A percentile compares a stretch with the other conserved stretches of the same genome.
phyloP scores from a whole-genome alignment of 352 stramenopile genomes.

The Phytopythium ostracodes region DNA sequence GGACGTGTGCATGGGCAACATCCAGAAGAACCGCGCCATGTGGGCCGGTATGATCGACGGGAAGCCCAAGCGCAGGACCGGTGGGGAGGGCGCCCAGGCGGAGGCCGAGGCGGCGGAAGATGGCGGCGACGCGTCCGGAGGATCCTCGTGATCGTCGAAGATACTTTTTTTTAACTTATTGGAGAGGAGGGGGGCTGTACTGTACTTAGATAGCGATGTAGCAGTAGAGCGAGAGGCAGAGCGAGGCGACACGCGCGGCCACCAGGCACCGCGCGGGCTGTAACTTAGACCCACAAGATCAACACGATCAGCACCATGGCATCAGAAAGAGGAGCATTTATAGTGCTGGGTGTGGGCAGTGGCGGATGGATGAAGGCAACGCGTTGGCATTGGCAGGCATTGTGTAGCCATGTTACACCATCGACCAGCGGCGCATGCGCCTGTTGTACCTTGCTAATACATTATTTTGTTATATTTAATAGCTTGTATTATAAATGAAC shows the following conservation, averaged over 20 bases:
- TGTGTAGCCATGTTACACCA: neutral
- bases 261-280: neutral
- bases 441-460: neutral
- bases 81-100: slow-evolving; percentile 6
- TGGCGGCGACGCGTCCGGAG: neutral
- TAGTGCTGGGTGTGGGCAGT: no score
- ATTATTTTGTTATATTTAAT: neutral
- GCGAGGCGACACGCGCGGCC: neutral
- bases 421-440: neutral
- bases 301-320: neutral
- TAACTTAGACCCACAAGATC: slow-evolving; percentile 5
- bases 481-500: no score
- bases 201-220: neutral
- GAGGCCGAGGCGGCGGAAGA: neutral
- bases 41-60: slow-evolving; percentile 41
- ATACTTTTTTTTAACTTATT: slow-evolving; percentile 7
- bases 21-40: slow-evolving; percentile 64
- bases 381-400: no score
- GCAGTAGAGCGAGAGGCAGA: slow-evolving; percentile 3
- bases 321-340: no score
- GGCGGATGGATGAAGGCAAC: no score
- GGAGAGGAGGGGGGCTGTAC: neutral
- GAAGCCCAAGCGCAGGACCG: slow-evolving; percentile 14
- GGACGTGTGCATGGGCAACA: slow-evolving; percentile 51
- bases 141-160: neutral